A percentile compares a stretch with the other conserved stretches of the same genome.
These are phyloP conservation scores for Alternaria solani DNA, from an alignment of 2,329 filamentous ascomycete species.

Conservation along the genomic window DNA sequence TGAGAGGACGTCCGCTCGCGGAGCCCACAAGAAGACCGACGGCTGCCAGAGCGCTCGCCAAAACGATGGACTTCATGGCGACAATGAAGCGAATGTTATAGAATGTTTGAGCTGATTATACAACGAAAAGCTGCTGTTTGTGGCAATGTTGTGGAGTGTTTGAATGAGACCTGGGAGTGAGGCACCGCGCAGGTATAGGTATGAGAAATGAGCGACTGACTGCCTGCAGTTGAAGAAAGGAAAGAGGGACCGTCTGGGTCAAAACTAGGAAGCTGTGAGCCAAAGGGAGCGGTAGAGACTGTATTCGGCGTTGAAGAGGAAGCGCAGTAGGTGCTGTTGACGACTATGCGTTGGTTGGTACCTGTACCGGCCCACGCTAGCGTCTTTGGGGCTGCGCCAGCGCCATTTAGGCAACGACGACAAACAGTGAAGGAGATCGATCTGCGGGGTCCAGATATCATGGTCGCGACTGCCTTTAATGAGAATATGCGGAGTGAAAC, in stretches of 20 bases:
- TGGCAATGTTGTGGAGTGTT: slow-evolving; percentile 12
- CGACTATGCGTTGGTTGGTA: slow-evolving; percentile 22
- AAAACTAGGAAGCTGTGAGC: slow-evolving; percentile 23
- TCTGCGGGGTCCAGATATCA: slow-evolving; percentile 10
- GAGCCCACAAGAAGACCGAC: slow-evolving; percentile 52
- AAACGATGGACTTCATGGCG: slow-evolving; percentile 56
- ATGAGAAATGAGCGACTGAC: slow-evolving; percentile 34
- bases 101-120: slow-evolving; percentile 35
- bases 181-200: slow-evolving; percentile 14
- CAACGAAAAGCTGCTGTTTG: slow-evolving; percentile 28
- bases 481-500: slow-evolving; percentile 30
- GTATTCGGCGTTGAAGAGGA: slow-evolving; percentile 20
- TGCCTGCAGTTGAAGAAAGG: slow-evolving; percentile 34
- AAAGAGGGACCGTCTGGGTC: slow-evolving; percentile 29
- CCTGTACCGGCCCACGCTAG: slow-evolving; percentile 13
- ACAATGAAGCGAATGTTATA: slow-evolving; percentile 42
- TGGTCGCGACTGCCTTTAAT: slow-evolving; percentile 22
- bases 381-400: slow-evolving; percentile 22
- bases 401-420: slow-evolving; percentile 22
- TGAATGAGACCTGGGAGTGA: background rate
- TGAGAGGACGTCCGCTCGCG: slow-evolving; percentile 54
- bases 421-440: slow-evolving; percentile 13
- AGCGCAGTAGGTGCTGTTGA: slow-evolving; percentile 24
- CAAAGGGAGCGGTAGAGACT: slow-evolving; percentile 30
- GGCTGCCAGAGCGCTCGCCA: slow-evolving; percentile 47